Base-by-base conservation (phyloP, 2,329 filamentous ascomycete genomes). In the Microsporum ferrugineum region DNA sequence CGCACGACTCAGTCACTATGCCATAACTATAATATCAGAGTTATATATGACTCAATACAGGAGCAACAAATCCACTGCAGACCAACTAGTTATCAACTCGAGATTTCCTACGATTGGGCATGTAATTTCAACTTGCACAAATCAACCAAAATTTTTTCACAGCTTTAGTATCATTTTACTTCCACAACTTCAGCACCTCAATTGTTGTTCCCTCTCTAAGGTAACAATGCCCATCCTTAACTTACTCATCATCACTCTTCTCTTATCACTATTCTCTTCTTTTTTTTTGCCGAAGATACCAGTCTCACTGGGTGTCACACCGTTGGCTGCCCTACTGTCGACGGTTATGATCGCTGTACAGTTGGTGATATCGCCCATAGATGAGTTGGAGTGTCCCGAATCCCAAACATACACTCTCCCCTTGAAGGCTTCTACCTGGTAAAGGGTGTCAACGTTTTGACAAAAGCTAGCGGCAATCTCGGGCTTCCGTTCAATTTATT, bases 351-450 rank as follows among this genome's bases (percentile, higher is more conserved):
- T 27, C 49, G 49, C 49, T 53, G 49, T 29, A 53, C 27, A 31
- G 49, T 53, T 29, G 49, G 14, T 0, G 31, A 17, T 29, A 33
- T n/a, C 27, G n/a, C 49, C 49, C 31, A 33, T 29, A 31, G 34
- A 8, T 27, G 49, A 14, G 49, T 53, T 3, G 49, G 49, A 14
- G 12, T 53, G 14, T 53, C 49, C 3, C 49, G 55, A 4, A 64
- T 65, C 34, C 31, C 58, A 1, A 49, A 58, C n/a, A 49, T 60
- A 1, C 65, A 64, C 0, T 53, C 56, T 1, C 3, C 55, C 1
- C 62, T 66, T 7, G 55, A 61, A 8, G 63, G 64, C 12, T 47
- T 66, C 2, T 66, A 64, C 2, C 60, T 65, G 0, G 57, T 66
- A 6, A 65, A 66, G 39, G 65, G 61, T 5, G 62, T 66, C 14